Percentiles rank a stretch among this genome's conserved stretches.
phyloP scores from a whole-genome alignment of 352 stramenopile genomes.

The Globisporangium uncinulatum region DNA sequence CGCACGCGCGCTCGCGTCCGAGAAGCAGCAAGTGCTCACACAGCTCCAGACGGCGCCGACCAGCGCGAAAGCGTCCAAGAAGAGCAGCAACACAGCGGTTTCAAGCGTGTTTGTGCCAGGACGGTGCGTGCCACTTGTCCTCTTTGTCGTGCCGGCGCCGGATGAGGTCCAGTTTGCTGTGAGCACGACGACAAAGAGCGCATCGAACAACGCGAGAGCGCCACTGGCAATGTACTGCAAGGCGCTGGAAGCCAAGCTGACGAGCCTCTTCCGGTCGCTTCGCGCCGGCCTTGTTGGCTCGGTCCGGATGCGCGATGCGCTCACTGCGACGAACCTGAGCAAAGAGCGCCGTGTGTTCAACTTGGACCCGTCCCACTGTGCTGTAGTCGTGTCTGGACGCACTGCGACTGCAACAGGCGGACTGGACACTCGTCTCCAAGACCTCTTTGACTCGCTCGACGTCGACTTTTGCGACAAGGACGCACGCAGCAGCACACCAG shows the following conservation, averaged over 20 bases:
- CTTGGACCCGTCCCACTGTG: constrained; percentile 60
- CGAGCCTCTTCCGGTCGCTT: constrained; percentile 43
- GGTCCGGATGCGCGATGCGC: constrained; percentile 44
- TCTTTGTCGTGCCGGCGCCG: constrained; percentile 53
- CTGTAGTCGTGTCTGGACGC: constrained; percentile 45
- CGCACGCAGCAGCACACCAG: neutral
- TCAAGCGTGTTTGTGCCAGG: constrained; percentile 46
- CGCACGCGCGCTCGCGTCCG: constrained; percentile 32
- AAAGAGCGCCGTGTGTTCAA: constrained; percentile 70
- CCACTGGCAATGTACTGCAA: constrained; percentile 56
- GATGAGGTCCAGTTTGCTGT: constrained; percentile 38
- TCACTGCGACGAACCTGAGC: constrained; percentile 43
- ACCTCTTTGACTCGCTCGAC: constrained; percentile 40
- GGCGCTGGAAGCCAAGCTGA: constrained; percentile 46
- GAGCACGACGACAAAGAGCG: constrained; percentile 21
- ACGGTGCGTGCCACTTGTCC: constrained; percentile 54
- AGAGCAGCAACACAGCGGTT: constrained; percentile 14
- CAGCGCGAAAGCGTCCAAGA: constrained; percentile 27
- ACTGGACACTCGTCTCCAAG: constrained; percentile 29
- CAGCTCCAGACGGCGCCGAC: constrained; percentile 15
- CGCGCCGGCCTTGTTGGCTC: constrained; percentile 46
- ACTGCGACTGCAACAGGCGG: constrained; percentile 23
- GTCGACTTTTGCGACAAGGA: constrained; percentile 9
- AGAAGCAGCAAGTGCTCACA: constrained; percentile 52
- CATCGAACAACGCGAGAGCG: constrained; percentile 24